These are phyloP conservation scores for Camellia oleifera DNA, from an alignment of 179 eudicot genomes.

Conservation along the genomic window DNA sequence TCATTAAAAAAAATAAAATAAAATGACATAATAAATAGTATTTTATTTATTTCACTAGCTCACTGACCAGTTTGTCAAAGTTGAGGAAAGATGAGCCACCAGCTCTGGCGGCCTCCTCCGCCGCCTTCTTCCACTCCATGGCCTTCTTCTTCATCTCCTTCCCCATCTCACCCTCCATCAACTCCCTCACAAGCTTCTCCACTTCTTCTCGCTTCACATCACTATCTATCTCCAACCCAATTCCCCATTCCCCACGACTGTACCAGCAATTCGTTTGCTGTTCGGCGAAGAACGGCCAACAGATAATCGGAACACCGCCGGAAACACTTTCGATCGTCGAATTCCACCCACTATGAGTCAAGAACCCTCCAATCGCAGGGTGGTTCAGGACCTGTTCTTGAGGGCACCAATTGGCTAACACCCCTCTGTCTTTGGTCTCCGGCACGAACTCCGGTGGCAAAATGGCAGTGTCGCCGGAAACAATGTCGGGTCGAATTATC, in stretches of 20 bases:
- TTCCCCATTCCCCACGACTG: constrained; percentile 15
- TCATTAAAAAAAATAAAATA: too few species aligned
- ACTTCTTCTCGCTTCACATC: constrained; percentile 25
- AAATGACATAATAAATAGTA: too few species aligned
- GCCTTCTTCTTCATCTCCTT: constrained; percentile 20
- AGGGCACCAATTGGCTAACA: constrained; percentile 25
- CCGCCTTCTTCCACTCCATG: constrained; percentile 21
- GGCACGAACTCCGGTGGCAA: constrained; percentile 21
- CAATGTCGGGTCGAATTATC: constrained; percentile 21
- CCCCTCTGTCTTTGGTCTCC: constrained; percentile 18
- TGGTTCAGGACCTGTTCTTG: constrained; percentile 23
- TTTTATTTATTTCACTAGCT: too few species aligned
- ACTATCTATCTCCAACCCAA: constrained; percentile 21
- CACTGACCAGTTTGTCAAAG: constrained; percentile 15
- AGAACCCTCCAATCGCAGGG: constrained; percentile 17
- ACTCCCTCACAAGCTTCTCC: constrained; percentile 18
- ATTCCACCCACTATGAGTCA: constrained; percentile 27
- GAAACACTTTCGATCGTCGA: constrained; percentile 18
- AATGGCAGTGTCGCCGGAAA: constrained; percentile 22
- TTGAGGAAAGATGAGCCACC: constrained; percentile 17
- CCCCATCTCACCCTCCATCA: constrained; percentile 23
- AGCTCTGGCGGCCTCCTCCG: constrained; percentile 7
- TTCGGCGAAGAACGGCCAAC: constrained; percentile 28
- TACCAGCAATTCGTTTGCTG: constrained; percentile 25
- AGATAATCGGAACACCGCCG: constrained; percentile 18